Evolutionary conservation across 805 yeast genomes (phyloP), one percentile per base, ranked within the genome.

Genomic region (Barnettozyma botsteinii): DNA sequence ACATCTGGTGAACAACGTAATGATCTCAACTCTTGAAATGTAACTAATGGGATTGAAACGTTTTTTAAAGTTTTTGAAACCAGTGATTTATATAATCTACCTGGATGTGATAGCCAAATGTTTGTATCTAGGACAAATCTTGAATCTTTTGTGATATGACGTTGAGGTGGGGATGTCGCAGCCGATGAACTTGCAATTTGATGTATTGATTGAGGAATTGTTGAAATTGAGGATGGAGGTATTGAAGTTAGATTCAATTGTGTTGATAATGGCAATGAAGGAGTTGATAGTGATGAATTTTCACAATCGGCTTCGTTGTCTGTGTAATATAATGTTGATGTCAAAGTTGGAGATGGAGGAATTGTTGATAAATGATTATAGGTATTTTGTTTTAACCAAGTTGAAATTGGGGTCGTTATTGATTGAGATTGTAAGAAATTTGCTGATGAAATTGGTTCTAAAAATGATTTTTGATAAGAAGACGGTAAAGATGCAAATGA

Each of bases 51-150:
- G 5, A 83, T 76, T 49, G 79, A 73, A 19, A 79, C 64, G 18
- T 40, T 31, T 46, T 70, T 75, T 44, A 84, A 69, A 3, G 81
- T 72, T 12, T 69, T 70, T 48, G 75, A 73, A 24, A 80, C 68
- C 11, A 81, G 72, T 50, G 85, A 76, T 56, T 84, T 84, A 62
- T 71, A 84, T 17, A 84, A 67, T 45, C 81, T 70, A 2, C 91
- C 94, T 57, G 88, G 82, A 53, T 82, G 89, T 51, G 83, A 81
- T 47, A 84, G 63, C 89, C 91, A 84, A 42, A 82, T 76, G 48
- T 85, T 83, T 2, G 93, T 83, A 59, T 84, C 94, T 41, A 84
- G 64, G 1, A 85, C 74, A 40, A 82, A 69, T 50, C 69, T 70
- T 0, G 85, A 78, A 18, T 45, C 41, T 12, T 15, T 22, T 11